phyloP scores from a whole-genome alignment of 306 rosid species.

The Quercus gilva region DNA sequence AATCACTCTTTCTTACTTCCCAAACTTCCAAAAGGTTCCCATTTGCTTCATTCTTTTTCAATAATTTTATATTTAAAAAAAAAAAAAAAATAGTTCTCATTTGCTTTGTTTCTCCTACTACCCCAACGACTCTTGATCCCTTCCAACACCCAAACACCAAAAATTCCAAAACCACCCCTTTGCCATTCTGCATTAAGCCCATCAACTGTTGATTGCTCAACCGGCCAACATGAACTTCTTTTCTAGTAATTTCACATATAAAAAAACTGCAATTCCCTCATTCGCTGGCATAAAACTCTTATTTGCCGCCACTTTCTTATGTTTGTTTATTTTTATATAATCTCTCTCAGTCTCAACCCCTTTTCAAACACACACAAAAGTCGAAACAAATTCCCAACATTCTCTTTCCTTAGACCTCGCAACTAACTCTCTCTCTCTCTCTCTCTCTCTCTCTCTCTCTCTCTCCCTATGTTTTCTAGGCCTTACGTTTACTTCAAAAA shows the following conservation, averaged over 20 bases:
- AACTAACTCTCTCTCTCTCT: background rate
- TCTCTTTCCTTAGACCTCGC: background rate
- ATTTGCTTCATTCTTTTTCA: too few relatives aligned
- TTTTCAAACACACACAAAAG: background rate
- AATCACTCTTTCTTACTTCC: too few relatives aligned
- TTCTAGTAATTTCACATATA: background rate
- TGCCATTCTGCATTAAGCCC: too few relatives aligned
- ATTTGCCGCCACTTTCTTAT: slow-evolving; percentile 35
- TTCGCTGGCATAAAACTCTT: slow-evolving; percentile 35
- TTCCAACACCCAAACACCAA: background rate
- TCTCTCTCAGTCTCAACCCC: background rate
- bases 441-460: background rate
- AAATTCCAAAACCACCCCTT: too few relatives aligned
- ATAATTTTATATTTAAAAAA: too few relatives aligned
- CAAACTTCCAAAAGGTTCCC: too few relatives aligned
- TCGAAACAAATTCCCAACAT: background rate
- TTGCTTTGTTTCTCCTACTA: background rate
- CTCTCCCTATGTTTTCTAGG: background rate
- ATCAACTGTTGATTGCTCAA: background rate
- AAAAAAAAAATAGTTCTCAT: too few relatives aligned
- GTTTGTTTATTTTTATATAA: slow-evolving; percentile 8
- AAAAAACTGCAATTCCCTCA: background rate
- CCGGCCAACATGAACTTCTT: slow-evolving; percentile 3
- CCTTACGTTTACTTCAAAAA: background rate
- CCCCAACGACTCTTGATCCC: slow-evolving; percentile 9